Conservation (phyloP, 768 basidiomycete genomes). For the Mycena floridula region DNA sequence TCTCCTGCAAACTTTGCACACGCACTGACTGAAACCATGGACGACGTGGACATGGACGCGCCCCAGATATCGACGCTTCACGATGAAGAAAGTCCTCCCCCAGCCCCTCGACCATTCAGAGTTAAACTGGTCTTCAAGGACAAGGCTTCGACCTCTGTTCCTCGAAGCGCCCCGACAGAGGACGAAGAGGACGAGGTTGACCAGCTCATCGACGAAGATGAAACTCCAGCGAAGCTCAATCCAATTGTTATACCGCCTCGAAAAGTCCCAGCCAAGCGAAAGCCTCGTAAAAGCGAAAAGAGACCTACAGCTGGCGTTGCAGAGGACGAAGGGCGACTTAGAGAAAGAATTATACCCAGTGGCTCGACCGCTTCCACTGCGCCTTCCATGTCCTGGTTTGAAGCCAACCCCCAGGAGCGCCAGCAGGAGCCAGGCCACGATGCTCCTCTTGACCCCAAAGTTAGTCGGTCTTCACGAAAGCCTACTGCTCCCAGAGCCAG, state of each 20-base stretch:
- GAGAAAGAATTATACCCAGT: too few species aligned
- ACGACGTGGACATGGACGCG: constrained; percentile 66
- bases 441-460: constrained; percentile 7
- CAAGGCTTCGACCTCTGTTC: constrained; percentile 5
- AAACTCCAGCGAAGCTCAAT: constrained; percentile 23
- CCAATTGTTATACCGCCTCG: constrained; percentile 23
- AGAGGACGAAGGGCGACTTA: too few species aligned
- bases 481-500: not conserved
- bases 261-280: constrained; percentile 30
- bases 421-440: constrained; percentile 27
- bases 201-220: constrained; percentile 74
- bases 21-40: constrained; percentile 4
- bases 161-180: constrained; percentile 50
- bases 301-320: too few species aligned
- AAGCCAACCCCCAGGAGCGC: constrained; percentile 32
- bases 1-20: not conserved
- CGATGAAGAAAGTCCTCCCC: constrained; percentile 70
- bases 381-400: constrained; percentile 36
- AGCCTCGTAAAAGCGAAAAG: constrained; percentile 48
- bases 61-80: constrained; percentile 76
- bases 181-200: constrained; percentile 74
- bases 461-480: not conserved
- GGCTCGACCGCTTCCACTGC: constrained; percentile 29
- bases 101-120: constrained; percentile 34
- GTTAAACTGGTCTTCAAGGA: constrained; percentile 49